Conservation (phyloP, 139 green algal species). For the Nannochloris sp. region DNA sequence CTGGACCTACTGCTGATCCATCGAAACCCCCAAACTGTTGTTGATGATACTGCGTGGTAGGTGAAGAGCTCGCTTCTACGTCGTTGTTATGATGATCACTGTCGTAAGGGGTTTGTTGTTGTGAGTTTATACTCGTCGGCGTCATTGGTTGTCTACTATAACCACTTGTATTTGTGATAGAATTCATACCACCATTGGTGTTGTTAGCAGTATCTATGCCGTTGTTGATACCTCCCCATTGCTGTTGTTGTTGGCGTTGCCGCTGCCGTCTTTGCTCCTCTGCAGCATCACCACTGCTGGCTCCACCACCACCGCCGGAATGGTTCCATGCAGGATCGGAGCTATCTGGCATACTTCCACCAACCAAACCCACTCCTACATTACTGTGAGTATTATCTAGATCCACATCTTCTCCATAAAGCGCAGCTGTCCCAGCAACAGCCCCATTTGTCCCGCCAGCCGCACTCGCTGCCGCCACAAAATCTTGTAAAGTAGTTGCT, state of each 20-base stretch:
- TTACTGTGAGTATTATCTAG: no score
- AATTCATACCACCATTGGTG: not conserved
- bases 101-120: no score
- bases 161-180: no score
- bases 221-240: no score
- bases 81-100: no score
- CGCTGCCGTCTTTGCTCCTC: not conserved
- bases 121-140: no score
- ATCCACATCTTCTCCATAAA: not conserved
- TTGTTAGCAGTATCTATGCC: not conserved
- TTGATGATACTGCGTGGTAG: no score
- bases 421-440: not conserved
- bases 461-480: slow-evolving; percentile 21
- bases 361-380: not conserved
- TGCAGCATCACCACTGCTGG: not conserved
- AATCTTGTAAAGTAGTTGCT: slow-evolving; percentile 30
- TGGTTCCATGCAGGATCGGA: slow-evolving; percentile 9
- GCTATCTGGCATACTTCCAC: not conserved
- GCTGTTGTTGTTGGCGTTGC: no score
- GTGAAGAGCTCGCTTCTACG: no score
- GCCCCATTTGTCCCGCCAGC: not conserved
- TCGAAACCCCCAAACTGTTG: no score
- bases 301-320: not conserved
- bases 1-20: slow-evolving; percentile 7
- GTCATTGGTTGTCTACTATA: no score